A percentile compares a stretch with the other conserved stretches of the same genome.
Conservation (phyloP, 495 filamentous ascomycete genomes). For the Oidiodendron maius region DNA sequence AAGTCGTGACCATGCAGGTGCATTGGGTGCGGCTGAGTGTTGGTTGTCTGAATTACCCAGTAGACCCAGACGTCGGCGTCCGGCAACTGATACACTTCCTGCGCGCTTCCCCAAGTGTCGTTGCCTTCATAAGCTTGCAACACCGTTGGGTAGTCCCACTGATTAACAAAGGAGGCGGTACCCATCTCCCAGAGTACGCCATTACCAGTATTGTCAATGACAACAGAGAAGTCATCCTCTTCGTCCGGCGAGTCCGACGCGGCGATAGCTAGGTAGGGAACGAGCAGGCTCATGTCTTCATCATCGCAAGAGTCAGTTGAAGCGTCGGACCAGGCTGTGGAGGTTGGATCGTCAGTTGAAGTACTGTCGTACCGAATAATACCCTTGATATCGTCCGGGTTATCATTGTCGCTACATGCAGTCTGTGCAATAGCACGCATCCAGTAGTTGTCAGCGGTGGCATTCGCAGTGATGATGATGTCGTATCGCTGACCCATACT, state of each 20-base stretch:
- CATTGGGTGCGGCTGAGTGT: slow-evolving; percentile 55
- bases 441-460: slow-evolving; percentile 27
- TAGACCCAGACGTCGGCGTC: slow-evolving; percentile 43
- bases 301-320: slow-evolving; percentile 33
- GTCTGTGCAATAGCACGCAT: slow-evolving; percentile 40
- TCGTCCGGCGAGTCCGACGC: slow-evolving; percentile 13
- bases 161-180: slow-evolving; percentile 30
- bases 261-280: slow-evolving; percentile 35
- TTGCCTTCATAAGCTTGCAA: slow-evolving; percentile 5
- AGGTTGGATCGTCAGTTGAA: slow-evolving; percentile 27
- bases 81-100: slow-evolving; percentile 33
- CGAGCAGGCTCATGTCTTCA: slow-evolving; percentile 29
- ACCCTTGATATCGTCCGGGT: slow-evolving; percentile 44
- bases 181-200: slow-evolving; percentile 38
- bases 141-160: slow-evolving; percentile 34
- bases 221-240: slow-evolving; percentile 23
- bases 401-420: slow-evolving; percentile 36
- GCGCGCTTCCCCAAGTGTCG: slow-evolving; percentile 19
- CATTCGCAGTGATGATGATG: slow-evolving; percentile 43
- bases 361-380: slow-evolving; percentile 47
- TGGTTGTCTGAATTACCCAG: slow-evolving; percentile 54
- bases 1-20: slow-evolving; percentile 60
- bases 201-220: slow-evolving; percentile 20
- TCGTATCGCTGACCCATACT: slow-evolving; percentile 54
- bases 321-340: slow-evolving; percentile 21